phyloP scores from a whole-genome alignment of 345 rosid genomes.

The Brassica juncea region DNA sequence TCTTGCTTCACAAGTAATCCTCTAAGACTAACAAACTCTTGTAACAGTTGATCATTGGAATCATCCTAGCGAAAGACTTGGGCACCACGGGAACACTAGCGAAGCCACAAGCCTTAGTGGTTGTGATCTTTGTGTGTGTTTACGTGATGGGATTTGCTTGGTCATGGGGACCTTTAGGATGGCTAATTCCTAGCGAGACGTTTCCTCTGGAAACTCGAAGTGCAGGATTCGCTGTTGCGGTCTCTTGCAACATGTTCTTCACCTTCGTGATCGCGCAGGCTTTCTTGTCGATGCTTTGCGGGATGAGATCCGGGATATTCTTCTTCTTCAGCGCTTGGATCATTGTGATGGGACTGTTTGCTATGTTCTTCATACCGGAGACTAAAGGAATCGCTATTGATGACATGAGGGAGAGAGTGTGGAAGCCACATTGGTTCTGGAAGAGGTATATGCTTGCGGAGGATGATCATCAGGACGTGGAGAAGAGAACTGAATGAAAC shows the following conservation, averaged over 20 bases:
- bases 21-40: background rate
- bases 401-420: background rate
- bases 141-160: background rate
- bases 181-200: background rate
- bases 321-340: constrained; percentile 1
- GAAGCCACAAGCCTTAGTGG: background rate
- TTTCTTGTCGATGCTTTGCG: background rate
- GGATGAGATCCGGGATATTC: background rate
- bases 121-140: background rate
- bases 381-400: background rate
- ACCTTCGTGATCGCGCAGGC: background rate
- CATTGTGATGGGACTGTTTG: constrained; percentile 1
- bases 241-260: background rate
- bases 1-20: background rate
- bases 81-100: background rate
- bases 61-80: background rate
- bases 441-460: background rate
- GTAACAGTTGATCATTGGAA: background rate
- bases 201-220: background rate
- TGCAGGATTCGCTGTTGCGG: background rate
- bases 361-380: background rate
- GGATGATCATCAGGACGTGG: background rate
- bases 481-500: background rate
- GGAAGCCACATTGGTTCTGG: constrained; percentile 4
- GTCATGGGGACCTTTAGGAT: background rate